phyloP scores from a whole-genome alignment of 345 rosid genomes.

The Eucalyptus cloeziana region DNA sequence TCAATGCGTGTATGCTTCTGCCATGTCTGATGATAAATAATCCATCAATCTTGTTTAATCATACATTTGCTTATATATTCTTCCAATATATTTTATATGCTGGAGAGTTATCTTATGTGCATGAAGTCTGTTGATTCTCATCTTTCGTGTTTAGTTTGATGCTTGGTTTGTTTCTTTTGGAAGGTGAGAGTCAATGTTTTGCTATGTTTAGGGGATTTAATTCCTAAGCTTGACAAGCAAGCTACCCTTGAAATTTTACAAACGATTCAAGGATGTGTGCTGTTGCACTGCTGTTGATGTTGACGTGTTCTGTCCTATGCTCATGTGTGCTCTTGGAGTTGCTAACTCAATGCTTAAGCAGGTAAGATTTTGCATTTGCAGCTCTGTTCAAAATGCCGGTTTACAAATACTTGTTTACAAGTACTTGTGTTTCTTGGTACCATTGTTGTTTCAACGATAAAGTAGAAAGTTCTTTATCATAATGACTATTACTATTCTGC shows the following conservation, averaged over 20 bases:
- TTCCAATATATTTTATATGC: too few relatives aligned
- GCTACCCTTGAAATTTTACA: slow-evolving; percentile 62
- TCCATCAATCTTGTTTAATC: too few relatives aligned
- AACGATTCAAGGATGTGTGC: slow-evolving; percentile 34
- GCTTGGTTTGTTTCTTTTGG: not conserved
- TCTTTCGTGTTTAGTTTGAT: not conserved
- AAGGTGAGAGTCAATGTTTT: slow-evolving; percentile 94
- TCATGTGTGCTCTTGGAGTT: slow-evolving; percentile 84
- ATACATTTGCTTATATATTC: too few relatives aligned
- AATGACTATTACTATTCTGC: not conserved
- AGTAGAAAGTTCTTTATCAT: not conserved
- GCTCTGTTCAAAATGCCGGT: not conserved
- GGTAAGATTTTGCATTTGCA: slow-evolving; percentile 15
- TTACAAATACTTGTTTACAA: not conserved
- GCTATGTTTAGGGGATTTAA: slow-evolving; percentile 67
- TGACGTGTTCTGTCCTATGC: slow-evolving; percentile 65
- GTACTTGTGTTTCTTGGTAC: not conserved
- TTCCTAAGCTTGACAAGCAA: slow-evolving; percentile 61
- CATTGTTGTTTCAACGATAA: not conserved
- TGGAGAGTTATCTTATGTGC: too few relatives aligned
- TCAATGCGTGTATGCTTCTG: not conserved
- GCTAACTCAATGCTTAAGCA: slow-evolving; percentile 82
- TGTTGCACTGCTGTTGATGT: slow-evolving; percentile 81
- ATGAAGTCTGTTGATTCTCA: not conserved
- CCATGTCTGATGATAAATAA: too few relatives aligned